Base-by-base conservation (phyloP, 768 basidiomycete species). In the Tylopilus vinaceipallidus region DNA sequence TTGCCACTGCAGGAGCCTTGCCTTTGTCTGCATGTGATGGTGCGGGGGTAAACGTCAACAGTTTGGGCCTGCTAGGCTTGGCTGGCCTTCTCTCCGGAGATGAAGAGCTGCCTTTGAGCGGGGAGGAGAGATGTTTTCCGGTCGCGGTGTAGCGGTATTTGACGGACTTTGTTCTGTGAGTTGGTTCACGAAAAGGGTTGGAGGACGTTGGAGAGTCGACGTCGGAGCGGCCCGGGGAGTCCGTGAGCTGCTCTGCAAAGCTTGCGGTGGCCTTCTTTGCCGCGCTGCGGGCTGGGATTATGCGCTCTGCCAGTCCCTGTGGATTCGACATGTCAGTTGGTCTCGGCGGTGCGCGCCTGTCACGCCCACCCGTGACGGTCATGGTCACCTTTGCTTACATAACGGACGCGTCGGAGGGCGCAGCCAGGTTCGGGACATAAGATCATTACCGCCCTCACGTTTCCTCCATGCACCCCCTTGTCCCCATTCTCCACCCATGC, bases 81-180 rank as follows among this genome's bases (percentile, higher is more conserved):
- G 16, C 11, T 17, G 33, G 52, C 11, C 57, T 66, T 52, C 52
- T 34, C 19, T 66, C 63, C 54, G 66, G 68, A 55, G 66, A 69
- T 51, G 68, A 63, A 54, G 64, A 37, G 22, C 26, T 66, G 45
- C 64, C 65, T 23, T 56, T 68, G 51, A 68, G 55, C 30, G 66
- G 66, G 13, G 66, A 68, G 36, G 67, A 70, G 8, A 55, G 67
- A 6, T 68, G 66, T 42, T 68, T 68, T 17, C 68, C 66, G 10
- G 62, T 60, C 41, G 63, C 67, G 6, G 42, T 64, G 47, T 68
- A 68, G 45, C 66, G 66, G 49, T 62, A 68, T 43, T 69, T 70
- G 52, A 68, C 59, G 33, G 55, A 52, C 49, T 59, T 63, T 52
- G 64, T 46, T 34, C 44, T 55, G 12, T 51, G 57, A 1, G 60